Percentiles rank a stretch among this genome's conserved stretches.
These are phyloP conservation scores for Apiospora sp. DNA, from an alignment of 2,329 filamentous ascomycete genomes.

Conservation along the genomic window DNA sequence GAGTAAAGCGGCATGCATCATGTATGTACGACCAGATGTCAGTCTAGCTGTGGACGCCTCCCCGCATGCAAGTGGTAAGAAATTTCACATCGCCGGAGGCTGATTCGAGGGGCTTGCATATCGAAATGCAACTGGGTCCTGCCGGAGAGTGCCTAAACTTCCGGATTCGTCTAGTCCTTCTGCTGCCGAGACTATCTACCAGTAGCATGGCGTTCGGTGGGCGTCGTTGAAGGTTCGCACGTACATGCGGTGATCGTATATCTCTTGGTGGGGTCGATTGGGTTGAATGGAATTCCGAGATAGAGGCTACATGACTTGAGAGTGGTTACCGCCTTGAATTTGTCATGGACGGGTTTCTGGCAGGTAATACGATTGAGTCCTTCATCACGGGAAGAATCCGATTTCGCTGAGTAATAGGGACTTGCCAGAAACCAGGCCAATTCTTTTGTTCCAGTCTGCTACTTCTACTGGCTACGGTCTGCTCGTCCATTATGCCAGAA, in stretches of 20 bases:
- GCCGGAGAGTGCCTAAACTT: conserved; percentile 23
- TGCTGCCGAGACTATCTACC: neutral
- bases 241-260: neutral
- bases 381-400: neutral
- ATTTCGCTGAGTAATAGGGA: too few relatives aligned
- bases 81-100: neutral
- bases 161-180: neutral
- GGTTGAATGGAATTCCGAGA: neutral
- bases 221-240: neutral
- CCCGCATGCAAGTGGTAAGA: neutral
- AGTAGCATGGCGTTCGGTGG: neutral
- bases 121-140: neutral
- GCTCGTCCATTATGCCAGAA: neutral
- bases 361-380: neutral
- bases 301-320: neutral
- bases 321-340: neutral
- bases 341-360: neutral
- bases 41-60: neutral
- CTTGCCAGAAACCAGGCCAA: neutral
- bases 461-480: neutral
- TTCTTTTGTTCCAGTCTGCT: neutral
- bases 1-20: conserved; percentile 19
- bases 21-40: neutral
- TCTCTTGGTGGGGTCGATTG: neutral
- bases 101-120: neutral